Conservation (phyloP, 164 flowering plant genomes). For the Vitis rotundifolia region DNA sequence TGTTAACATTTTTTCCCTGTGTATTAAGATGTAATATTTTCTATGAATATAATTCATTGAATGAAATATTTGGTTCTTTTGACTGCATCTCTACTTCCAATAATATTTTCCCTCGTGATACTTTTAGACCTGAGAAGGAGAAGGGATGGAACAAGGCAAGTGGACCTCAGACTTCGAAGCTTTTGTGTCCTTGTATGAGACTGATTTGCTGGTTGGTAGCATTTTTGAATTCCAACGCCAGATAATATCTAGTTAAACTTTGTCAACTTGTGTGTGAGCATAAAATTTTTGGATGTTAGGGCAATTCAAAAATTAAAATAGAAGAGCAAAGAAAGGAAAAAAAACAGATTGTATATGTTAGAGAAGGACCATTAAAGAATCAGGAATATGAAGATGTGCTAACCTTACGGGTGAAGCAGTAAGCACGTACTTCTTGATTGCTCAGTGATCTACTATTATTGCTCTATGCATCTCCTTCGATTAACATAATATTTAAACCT, state of each 20-base stretch:
- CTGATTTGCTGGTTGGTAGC: background rate
- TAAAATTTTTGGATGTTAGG: background rate
- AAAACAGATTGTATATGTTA: background rate
- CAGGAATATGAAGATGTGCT: background rate
- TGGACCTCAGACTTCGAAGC: background rate
- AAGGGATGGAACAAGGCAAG: background rate
- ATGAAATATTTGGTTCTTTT: background rate
- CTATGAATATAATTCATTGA: background rate
- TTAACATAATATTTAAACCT: background rate
- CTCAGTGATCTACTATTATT: background rate
- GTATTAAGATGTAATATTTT: slow-evolving; percentile 22
- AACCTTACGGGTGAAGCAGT: background rate
- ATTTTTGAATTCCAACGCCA: background rate
- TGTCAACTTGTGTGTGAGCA: background rate
- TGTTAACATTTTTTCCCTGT: slow-evolving; percentile 18
- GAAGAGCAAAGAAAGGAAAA: background rate
- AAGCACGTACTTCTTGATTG: background rate
- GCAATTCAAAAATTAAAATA: background rate
- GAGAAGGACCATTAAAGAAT: background rate
- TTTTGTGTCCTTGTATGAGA: background rate
- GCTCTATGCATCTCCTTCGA: background rate
- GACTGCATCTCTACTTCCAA: background rate
- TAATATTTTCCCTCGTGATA: background rate
- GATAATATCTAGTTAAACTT: background rate
- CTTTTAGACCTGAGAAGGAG: background rate